Percentiles rank a stretch among this genome's conserved stretches.
Conservation (phyloP, 1,284 basidiomycete species). For the Ceratobasidium sp. region DNA sequence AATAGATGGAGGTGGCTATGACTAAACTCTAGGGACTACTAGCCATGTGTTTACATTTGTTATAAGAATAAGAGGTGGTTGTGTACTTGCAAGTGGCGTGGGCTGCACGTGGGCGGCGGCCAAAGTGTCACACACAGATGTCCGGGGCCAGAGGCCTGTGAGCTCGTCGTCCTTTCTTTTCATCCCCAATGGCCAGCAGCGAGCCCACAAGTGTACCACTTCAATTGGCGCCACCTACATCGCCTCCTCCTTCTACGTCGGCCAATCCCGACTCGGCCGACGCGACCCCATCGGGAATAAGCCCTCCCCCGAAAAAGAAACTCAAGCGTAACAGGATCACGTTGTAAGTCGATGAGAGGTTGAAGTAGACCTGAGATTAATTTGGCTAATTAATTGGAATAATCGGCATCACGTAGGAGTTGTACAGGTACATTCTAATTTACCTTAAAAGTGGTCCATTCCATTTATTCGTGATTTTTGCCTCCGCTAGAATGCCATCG, state of each 20-base stretch:
- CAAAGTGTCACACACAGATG: constrained; percentile 37
- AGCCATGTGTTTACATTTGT: constrained; percentile 25
- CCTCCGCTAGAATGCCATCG: constrained; percentile 30
- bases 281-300: constrained; percentile 14
- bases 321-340: constrained; percentile 35
- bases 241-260: constrained; percentile 15
- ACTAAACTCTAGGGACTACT: background rate
- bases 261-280: constrained; percentile 9
- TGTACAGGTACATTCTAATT: constrained; percentile 32
- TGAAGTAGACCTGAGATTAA: constrained; percentile 12
- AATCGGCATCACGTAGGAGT: constrained; percentile 9
- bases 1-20: constrained; percentile 41
- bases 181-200: constrained; percentile 27
- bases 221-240: constrained; percentile 16
- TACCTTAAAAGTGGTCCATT: background rate
- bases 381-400: constrained; percentile 18
- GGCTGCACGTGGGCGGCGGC: constrained; percentile 28
- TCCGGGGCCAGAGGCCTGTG: constrained; percentile 5
- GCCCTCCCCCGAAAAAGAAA: constrained; percentile 38
- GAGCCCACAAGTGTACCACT: constrained; percentile 11
- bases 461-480: background rate
- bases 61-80: constrained; percentile 12
- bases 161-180: constrained; percentile 3
- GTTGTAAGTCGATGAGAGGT: constrained; percentile 37
- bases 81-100: constrained; percentile 12